Evolutionary conservation across 305 asterid species (phyloP).

Genomic region (Fraxinus greggii): DNA sequence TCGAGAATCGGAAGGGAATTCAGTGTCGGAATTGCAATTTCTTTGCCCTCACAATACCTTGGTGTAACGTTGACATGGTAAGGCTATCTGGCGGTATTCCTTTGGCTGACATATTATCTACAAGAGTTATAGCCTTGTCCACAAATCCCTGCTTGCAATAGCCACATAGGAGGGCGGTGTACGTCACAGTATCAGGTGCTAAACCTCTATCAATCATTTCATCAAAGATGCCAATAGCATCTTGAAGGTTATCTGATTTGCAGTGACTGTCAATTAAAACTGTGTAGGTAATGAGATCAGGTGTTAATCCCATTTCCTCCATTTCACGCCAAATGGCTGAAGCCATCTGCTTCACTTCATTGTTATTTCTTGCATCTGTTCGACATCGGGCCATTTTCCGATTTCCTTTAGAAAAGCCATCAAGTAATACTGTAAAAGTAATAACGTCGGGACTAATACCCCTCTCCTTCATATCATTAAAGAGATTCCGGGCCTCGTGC

Average conservation of each 20-base stretch:
- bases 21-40: conserved; percentile 26
- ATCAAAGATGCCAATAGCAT: conserved; percentile 40
- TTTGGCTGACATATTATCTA: conserved; percentile 34
- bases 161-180: conserved; percentile 42
- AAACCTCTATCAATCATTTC: conserved; percentile 47
- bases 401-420: conserved; percentile 35
- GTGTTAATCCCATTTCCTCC: conserved; percentile 28
- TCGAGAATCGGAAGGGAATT: neutral
- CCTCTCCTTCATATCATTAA: conserved; percentile 39
- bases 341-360: neutral
- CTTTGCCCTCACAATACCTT: conserved; percentile 37
- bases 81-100: conserved; percentile 35
- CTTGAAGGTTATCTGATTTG: conserved; percentile 37
- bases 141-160: conserved; percentile 35
- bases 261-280: conserved; percentile 44
- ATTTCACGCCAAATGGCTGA: conserved; percentile 28
- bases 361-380: neutral
- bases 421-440: conserved; percentile 42
- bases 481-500: conserved; percentile 37
- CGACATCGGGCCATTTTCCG: conserved; percentile 5
- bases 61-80: conserved; percentile 23
- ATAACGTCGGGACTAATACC: conserved; percentile 46
- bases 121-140: conserved; percentile 32
- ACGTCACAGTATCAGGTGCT: conserved; percentile 42
- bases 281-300: conserved; percentile 42